Evolutionary conservation across 1,139 yeast species (phyloP), one percentile per base, ranked within the genome.

Genomic region (Suhomyces bribrorum): DNA sequence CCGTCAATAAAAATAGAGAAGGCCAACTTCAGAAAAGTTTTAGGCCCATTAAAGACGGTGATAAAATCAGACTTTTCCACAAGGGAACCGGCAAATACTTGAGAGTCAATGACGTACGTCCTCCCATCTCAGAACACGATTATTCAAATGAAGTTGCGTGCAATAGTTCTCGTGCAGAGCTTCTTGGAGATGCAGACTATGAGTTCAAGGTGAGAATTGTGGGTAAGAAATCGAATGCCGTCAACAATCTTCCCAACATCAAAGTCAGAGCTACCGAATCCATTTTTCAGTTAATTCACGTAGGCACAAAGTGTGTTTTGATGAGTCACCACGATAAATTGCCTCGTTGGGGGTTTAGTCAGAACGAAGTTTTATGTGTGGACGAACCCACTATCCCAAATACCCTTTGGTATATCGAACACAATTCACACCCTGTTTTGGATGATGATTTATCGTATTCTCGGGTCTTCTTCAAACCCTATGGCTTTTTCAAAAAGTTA

Each of bases 111-210:
- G 75, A 79, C 29, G 63, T 70, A 3, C 73, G 83, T 42, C 92
- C 95, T 0, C 95, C 95, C 5, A 72, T 86, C 18, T 77, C 89
- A 2, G 94, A 86, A 49, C 86, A 83, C 53, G 95, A 87, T 29
- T 86, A 86, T 54, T 81, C 87, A 49, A 75, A 68, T 45, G 92
- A 86, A 58, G 90, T 86, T 0, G 74, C 85, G 23, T 77, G 86
- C 46, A 65, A 79, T 32, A 87, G 86, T 6, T 75, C 77, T 45
- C 49, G 66, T 4, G 66, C 70, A 1, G 52, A 54, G 36, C 66
- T 69, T 40, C 44, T 48, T 1, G 83, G 79, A 3, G 77, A 79
- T 42, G 56, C 65, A 5, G 74, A 73, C 47, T 80, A 79, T 53
- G 73, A 73, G 34, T 82, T 83, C 65, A 70, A 64, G 43, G 52